Evolutionary conservation across 225 moss, liverwort and hornwort species (phyloP), one percentile per base, ranked within the genome.

Genomic region (Climacium dendroides): DNA sequence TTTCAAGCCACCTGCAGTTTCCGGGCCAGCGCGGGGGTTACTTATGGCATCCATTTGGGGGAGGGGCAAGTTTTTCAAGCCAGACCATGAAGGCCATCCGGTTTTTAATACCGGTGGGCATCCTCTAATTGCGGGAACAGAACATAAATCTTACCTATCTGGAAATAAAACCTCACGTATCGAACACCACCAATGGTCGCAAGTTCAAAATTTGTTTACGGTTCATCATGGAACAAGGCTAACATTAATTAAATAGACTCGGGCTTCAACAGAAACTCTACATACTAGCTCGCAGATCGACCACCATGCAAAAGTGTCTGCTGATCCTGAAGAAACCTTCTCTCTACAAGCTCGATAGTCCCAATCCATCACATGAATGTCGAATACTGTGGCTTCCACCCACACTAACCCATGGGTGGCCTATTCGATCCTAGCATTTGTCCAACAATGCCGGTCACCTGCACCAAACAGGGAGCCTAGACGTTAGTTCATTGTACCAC

Each of bases 401-500:
- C 71, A 55, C 54, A 76, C 80, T 80, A 88, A 57, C 89, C 92
- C 84, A 92, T 90, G 34, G 92, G 92, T 70, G 97, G 95, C 87
- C 91, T 93, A 63, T 83, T 95, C 55, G 95, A 96, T 65, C 97
- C 96, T 28, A 97, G 92, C 96, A 97, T 96, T 89, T 95, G 95
- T 84, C 95, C 96, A 34, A 97, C 96, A 66, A 97, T 95, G 60
- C 95, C 95, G n/a, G 97, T 96, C 76, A 96, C 95, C 96, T 97
- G 93, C 50, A 87, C 37, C 76, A 62, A 74, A 54, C 32, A 70
- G 52, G 25, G 32, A 65, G 35, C 73, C 74, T 19, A 30, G 22
- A 66, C 50, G 19, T 88, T 53, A 79, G 74, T 32, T 22, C 70
- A 61, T 24, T 63, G 69, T 19, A 80, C 35, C 54, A 60, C 50